Percentiles rank a stretch among this genome's conserved stretches.
Evolutionary conservation across 23 red algal species (phyloP).

Genomic region (Agarophyton chilense): DNA sequence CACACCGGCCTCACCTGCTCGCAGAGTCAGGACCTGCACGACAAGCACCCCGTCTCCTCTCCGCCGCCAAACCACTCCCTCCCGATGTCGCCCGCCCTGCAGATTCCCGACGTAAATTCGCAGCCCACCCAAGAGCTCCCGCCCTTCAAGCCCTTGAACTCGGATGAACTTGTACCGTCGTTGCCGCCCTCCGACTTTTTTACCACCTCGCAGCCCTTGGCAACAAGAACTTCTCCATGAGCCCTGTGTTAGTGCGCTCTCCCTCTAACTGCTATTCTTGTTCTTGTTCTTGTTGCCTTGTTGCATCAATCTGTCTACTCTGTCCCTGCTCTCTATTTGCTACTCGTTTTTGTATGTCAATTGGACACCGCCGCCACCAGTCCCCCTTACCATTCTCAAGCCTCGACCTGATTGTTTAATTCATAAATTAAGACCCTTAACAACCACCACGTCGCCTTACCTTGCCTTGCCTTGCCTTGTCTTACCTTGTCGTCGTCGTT

Average conservation of each 20-base stretch:
- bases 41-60: neutral
- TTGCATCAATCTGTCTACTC: no score
- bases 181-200: conserved; percentile 10
- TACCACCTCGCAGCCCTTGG: neutral
- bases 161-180: neutral
- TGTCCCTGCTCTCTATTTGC: no score
- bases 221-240: neutral
- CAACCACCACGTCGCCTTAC: no score
- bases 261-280: neutral
- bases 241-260: neutral
- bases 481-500: no score
- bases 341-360: no score
- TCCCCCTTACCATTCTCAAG: no score
- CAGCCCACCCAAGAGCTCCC: neutral
- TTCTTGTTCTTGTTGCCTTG: neutral
- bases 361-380: no score
- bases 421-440: no score
- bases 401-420: no score
- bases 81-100: neutral
- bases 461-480: no score
- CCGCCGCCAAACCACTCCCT: neutral
- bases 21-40: conserved; percentile 47
- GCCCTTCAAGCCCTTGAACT: conserved; percentile 9
- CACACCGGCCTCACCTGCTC: conserved; percentile 39
- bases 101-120: neutral